A percentile compares a stretch with the other conserved stretches of the same genome.
Evolutionary conservation across 148 eudicot species (phyloP).

Genomic region (Rhododendron ovatum): DNA sequence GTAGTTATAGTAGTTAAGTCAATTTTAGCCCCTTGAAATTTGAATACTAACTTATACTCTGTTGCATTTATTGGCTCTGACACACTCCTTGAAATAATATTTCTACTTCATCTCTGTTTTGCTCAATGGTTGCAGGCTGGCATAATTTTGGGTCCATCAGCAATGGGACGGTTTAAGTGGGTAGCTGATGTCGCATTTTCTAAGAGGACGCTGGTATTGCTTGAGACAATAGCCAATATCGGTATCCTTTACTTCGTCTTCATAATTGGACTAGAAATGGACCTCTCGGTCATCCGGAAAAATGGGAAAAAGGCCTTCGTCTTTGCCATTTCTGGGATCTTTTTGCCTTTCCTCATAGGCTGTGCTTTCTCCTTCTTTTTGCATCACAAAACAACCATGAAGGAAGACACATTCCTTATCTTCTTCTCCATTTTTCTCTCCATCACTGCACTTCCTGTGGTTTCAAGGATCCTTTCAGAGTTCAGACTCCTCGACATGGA

Average conservation of each 20-base stretch:
- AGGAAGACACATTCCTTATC: slow-evolving; percentile 1
- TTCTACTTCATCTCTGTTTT: neutral
- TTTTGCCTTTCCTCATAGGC: slow-evolving; percentile 9
- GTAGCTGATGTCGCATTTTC: neutral
- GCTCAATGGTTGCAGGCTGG: slow-evolving; percentile 15
- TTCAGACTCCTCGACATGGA: slow-evolving; percentile 10
- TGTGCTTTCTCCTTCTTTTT: slow-evolving; percentile 2
- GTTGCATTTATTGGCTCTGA: neutral
- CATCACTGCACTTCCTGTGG: slow-evolving; percentile 13
- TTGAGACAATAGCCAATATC: slow-evolving; percentile 13
- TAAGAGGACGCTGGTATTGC: neutral
- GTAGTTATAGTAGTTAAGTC: neutral
- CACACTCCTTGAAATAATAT: neutral
- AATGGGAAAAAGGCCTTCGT: slow-evolving; percentile 5
- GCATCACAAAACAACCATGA: neutral
- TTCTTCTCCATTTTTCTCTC: slow-evolving; percentile 1
- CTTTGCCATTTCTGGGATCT: slow-evolving; percentile 12
- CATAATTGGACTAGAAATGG: slow-evolving; percentile 16
- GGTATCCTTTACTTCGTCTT: slow-evolving; percentile 15
- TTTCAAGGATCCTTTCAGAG: slow-evolving; percentile 11
- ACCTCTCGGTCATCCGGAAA: slow-evolving; percentile 3
- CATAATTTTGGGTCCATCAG: slow-evolving; percentile 13
- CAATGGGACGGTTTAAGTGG: neutral
- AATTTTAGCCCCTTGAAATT: neutral
- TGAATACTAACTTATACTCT: neutral